Evolutionary conservation across 768 basidiomycete species (phyloP), one percentile per base, ranked within the genome.

Genomic region (Boletellus sp.): DNA sequence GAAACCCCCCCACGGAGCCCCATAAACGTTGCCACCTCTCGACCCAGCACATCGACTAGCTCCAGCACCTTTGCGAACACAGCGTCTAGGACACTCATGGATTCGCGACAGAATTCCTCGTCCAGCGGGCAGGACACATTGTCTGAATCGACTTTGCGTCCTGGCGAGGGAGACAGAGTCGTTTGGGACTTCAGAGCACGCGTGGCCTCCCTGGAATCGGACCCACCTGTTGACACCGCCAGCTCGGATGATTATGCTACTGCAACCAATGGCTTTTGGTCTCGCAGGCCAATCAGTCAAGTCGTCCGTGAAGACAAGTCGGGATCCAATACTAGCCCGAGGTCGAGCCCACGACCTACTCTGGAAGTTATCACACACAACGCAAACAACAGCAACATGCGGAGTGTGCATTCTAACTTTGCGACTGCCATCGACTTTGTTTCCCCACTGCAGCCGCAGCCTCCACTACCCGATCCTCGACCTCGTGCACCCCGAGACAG

Each of bases 1-100:
- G 79, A 82, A 50, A 72, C 72, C 6, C 81, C 85, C 23, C 82
- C 84, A 42, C 79, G 78, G 33, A 87, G 85, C 41, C 86, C 86
- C 11, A 71, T 78, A 46, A 83, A 77, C 53, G 75, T 78, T 36
- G 67, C 69, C 37, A 77, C 76, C 45, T 78, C 76, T 8, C 68
- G 71, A 24, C 66, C 69, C 43, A 56, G 63, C n/a, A 55, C 69
- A 13, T 70, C 70, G 33, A 62, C 74, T 26, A 68, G 63, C 52
- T 59, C 60, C 47, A 47, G 53, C 45, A 61, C 53, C 36, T 54
- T 54, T 31, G 48, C 61, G 42, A 63, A 67, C 26, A 51, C 61
- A 32, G 56, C 67, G 10, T 58, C 67, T 35, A 55, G 60, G 56
- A 70, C 60, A 53, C 59, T 48, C 52, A 56, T 55, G n/a, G 58